Evolutionary conservation across 495 filamentous ascomycete genomes (phyloP).

Genomic region (Hamigera avellanea): DNA sequence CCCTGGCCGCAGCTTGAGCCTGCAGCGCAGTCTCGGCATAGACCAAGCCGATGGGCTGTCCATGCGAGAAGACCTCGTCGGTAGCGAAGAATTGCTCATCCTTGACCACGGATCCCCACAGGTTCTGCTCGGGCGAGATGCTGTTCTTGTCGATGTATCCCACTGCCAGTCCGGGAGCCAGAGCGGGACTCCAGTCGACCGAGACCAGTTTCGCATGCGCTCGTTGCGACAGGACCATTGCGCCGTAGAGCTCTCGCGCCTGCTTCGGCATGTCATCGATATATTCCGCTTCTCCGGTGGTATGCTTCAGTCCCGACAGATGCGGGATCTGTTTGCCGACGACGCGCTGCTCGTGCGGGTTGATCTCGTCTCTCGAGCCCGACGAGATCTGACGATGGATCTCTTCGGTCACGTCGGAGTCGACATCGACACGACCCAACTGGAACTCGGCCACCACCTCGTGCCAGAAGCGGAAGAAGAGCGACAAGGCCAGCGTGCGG

Average conservation of each 20-base stretch:
- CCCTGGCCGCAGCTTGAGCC: slow-evolving; percentile 67
- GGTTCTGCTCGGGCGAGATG: slow-evolving; percentile 68
- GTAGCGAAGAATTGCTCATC: slow-evolving; percentile 80
- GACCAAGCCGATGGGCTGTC: slow-evolving; percentile 87
- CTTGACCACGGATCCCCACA: slow-evolving; percentile 83
- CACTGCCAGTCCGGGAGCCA: slow-evolving; percentile 61
- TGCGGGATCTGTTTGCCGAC: slow-evolving; percentile 75
- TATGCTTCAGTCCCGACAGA: slow-evolving; percentile 86
- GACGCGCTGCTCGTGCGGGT: slow-evolving; percentile 51
- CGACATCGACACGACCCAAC: slow-evolving; percentile 28
- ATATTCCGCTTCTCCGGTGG: slow-evolving; percentile 89
- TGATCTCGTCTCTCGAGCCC: slow-evolving; percentile 40
- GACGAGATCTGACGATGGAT: slow-evolving; percentile 48
- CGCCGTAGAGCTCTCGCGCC: slow-evolving; percentile 80
- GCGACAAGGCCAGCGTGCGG: slow-evolving; percentile 68
- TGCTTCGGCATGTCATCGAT: slow-evolving; percentile 88
- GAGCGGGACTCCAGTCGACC: slow-evolving; percentile 60
- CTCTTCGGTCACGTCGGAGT: slow-evolving; percentile 42
- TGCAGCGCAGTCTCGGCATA: slow-evolving; percentile 65
- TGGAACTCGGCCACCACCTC: slow-evolving; percentile 46
- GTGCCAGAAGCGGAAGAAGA: slow-evolving; percentile 27
- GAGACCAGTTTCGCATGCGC: slow-evolving; percentile 77
- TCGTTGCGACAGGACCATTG: slow-evolving; percentile 77
- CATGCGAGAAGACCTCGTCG: slow-evolving; percentile 74
- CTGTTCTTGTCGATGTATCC: slow-evolving; percentile 72